Base-by-base conservation (phyloP, 768 basidiomycete species). In the Cystoderma amianthinum region DNA sequence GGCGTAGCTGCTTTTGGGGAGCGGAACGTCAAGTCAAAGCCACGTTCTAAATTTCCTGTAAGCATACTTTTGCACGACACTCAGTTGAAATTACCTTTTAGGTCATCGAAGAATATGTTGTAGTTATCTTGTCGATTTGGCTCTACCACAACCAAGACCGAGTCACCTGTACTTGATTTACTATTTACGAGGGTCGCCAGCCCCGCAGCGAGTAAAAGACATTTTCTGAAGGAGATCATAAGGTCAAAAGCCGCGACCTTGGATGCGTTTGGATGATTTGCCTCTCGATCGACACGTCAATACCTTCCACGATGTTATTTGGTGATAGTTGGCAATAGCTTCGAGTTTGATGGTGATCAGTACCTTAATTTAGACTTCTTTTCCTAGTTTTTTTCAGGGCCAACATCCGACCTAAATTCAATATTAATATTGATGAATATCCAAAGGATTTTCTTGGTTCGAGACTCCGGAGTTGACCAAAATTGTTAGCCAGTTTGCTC, bases 21-120 rank as follows among this genome's bases (percentile, higher is more conserved):
- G 39, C 93, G 83, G 70, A 94, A 92, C 1, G 86, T 92, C 35
- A 97, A 65, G 38, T 87, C 70, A 61, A 87, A 96, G 6, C 95
- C 95, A 46, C 80, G 70, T 36, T 78, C 89, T 94, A 52, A 12
- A 45, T 11, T 19, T 11, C 22, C 9, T n/a, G n/a, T n/a, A n/a
- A n/a, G n/a, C n/a, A n/a, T n/a, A n/a, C n/a, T n/a, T n/a, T n/a
- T n/a, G n/a, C n/a, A n/a, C n/a, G n/a, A n/a, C n/a, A n/a, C n/a
- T n/a, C n/a, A n/a, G n/a, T n/a, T n/a, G n/a, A n/a, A n/a, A n/a
- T 37, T 41, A 94, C 93, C 76, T 68, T 76, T 71, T 37, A 98
- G 67, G 13, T 79, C 81, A 41, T 72, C 60, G 61, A 90, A 94
- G 74, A 96, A 95, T 53, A 82, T 64, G 7, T 85, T 84, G 59